A percentile compares a stretch with the other conserved stretches of the same genome.
Conservation (phyloP, 352 stramenopile species). For the Globisporangium lucens region DNA sequence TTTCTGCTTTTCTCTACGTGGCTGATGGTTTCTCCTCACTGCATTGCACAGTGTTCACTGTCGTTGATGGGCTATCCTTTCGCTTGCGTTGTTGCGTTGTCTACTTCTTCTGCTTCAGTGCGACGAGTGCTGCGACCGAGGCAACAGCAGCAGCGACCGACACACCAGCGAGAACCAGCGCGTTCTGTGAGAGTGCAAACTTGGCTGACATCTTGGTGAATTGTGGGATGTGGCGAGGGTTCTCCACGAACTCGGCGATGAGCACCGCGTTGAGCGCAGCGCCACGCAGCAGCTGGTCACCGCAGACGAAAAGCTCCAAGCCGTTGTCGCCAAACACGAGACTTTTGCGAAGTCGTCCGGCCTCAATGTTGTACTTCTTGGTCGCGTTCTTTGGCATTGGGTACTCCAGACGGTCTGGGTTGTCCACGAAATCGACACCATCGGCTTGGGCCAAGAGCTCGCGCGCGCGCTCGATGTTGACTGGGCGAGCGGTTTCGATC, state of each 20-base stretch:
- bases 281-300: constrained; percentile 96
- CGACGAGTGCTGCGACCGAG: constrained; percentile 30
- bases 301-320: constrained; percentile 97
- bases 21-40: background rate
- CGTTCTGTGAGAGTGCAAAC: constrained; percentile 33
- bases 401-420: constrained; percentile 84
- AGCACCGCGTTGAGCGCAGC: constrained; percentile 97
- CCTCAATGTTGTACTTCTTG: constrained; percentile 98
- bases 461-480: constrained; percentile 83
- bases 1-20: constrained; percentile 8
- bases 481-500: constrained; percentile 90
- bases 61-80: constrained; percentile 1
- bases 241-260: constrained; percentile 92
- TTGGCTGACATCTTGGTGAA: constrained; percentile 59
- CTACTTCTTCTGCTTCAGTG: constrained; percentile 54
- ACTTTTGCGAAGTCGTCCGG: constrained; percentile 92
- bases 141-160: constrained; percentile 37
- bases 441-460: constrained; percentile 82
- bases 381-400: constrained; percentile 97
- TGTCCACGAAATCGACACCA: constrained; percentile 94
- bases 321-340: constrained; percentile 95
- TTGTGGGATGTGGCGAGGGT: constrained; percentile 50
- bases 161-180: constrained; percentile 32
- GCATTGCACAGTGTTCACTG: background rate
- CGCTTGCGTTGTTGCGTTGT: background rate